Base-by-base conservation (phyloP, 169 alveolate genomes). In the Plasmodium cynomolgi region DNA sequence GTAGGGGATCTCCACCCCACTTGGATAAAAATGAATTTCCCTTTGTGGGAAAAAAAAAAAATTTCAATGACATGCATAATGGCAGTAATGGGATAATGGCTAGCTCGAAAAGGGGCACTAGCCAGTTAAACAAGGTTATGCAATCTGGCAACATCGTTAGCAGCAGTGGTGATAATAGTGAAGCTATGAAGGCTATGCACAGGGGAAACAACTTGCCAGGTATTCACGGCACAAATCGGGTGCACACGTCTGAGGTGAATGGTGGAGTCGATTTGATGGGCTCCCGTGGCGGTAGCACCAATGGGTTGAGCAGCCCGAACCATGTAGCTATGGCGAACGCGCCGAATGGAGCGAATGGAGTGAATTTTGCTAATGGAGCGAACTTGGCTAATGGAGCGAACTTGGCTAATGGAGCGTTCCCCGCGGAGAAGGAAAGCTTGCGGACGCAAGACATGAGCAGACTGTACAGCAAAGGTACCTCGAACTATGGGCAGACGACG, bases 181-280 rank as follows among this genome's bases (percentile, higher is more conserved):
- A 85, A 54, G 79, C 79, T 17, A 39, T 50, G 84, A 85, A 75
- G 62, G 33, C 74, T 9, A 50, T 84, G 83, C 74, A 84, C 11
- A 85, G 79, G 68, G 80, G 81, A 20, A 62, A 62, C 20, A 86
- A 71, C 37, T 77, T 86, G 68, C n/a, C 50, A 7, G 81, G 31
- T n/a, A 11, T 79, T 1, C 47, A 86, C 20, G 74, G 44, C 68
- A 41, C 47, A n/a, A 77, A 77, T 54, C 26, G 39, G 23, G 68
- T 86, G 37, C 37, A 72, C 34, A 13, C 81, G 7, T 39, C 92
- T 15, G 92, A 84, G 31, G 33, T 41, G 39, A 72, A 44, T 37
- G 31, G 47, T 13, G 77, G 50, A 1, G 15, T 62, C 41, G 50
- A 11, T 84, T 2, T 6, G 37, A 71, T 41, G 50, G 39, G 75